phyloP scores from a whole-genome alignment of 345 rosid genomes.

The Chamaenerion angustifolium region DNA sequence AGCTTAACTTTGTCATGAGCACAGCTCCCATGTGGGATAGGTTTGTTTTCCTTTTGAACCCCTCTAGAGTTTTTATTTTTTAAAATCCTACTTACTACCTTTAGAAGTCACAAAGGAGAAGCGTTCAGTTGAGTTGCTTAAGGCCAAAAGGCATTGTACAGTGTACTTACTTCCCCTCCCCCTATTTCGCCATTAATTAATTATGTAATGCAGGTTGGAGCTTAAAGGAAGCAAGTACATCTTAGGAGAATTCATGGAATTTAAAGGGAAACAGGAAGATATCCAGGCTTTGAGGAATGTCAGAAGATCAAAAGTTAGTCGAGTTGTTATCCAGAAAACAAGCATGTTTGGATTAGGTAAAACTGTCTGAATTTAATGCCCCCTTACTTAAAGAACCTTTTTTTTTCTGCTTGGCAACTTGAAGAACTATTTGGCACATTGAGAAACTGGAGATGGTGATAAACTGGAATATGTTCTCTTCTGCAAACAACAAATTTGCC shows the following conservation, averaged over 20 bases:
- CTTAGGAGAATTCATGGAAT: conserved; percentile 77
- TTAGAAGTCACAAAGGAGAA: too few species aligned
- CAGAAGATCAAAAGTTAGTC: conserved; percentile 73
- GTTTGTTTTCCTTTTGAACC: conserved; percentile 18
- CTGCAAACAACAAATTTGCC: too few species aligned
- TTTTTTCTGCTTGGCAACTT: background rate
- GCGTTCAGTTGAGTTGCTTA: too few species aligned
- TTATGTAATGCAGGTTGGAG: conserved; percentile 46
- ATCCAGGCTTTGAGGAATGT: conserved; percentile 35
- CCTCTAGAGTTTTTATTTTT: too few species aligned
- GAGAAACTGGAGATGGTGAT: background rate
- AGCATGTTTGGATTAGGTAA: conserved; percentile 93
- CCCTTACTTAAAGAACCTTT: too few species aligned
- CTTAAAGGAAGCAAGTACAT: conserved; percentile 58
- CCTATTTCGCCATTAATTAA: too few species aligned
- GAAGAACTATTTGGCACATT: background rate
- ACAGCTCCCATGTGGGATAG: conserved; percentile 97
- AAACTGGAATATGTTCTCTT: too few species aligned
- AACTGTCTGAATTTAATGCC: conserved; percentile 3
- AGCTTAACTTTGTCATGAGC: conserved; percentile 54
- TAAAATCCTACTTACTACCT: too few species aligned
- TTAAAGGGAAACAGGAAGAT: conserved; percentile 79
- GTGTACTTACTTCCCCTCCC: too few species aligned
- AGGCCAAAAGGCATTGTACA: too few species aligned
- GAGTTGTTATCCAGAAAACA: conserved; percentile 49